These are phyloP conservation scores for Fomitopsis pulvina DNA, from an alignment of 768 basidiomycete genomes.

Conservation along the genomic window DNA sequence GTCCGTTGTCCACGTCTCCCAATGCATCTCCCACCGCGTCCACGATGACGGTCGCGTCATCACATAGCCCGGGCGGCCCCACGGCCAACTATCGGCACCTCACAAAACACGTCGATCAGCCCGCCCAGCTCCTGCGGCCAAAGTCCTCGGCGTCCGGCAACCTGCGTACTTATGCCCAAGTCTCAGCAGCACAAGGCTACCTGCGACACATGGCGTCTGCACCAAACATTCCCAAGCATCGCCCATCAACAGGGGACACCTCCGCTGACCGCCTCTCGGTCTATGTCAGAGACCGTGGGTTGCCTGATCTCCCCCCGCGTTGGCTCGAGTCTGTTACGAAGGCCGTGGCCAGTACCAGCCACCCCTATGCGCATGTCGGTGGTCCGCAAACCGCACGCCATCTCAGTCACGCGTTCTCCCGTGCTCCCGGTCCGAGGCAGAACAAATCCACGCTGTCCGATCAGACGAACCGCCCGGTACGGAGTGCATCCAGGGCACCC, in stretches of 20 bases:
- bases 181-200: slow-evolving; percentile 52
- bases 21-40: slow-evolving; percentile 12
- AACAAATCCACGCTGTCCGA: slow-evolving; percentile 20
- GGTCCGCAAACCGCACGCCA: slow-evolving; percentile 19
- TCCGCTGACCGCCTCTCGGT: slow-evolving; percentile 11
- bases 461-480: slow-evolving; percentile 18
- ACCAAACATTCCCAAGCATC: slow-evolving; percentile 32
- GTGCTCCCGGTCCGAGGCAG: slow-evolving; percentile 3
- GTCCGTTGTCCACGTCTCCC: slow-evolving; percentile 9
- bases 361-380: slow-evolving; percentile 38
- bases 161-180: slow-evolving; percentile 19
- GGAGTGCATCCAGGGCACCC: slow-evolving; percentile 12
- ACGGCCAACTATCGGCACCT: slow-evolving; percentile 14
- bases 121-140: slow-evolving; percentile 11
- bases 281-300: not conserved
- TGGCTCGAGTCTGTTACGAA: slow-evolving; percentile 70
- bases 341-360: slow-evolving; percentile 49
- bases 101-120: slow-evolving; percentile 9
- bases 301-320: slow-evolving; percentile 56
- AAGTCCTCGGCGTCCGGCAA: slow-evolving; percentile 12
- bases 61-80: slow-evolving; percentile 6
- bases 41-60: slow-evolving; percentile 15
- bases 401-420: slow-evolving; percentile 13
- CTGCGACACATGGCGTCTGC: slow-evolving; percentile 71
- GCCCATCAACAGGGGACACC: slow-evolving; percentile 4